Evolutionary conservation across 1,284 basidiomycete genomes (phyloP).

Genomic region (Tylopilus sp.): DNA sequence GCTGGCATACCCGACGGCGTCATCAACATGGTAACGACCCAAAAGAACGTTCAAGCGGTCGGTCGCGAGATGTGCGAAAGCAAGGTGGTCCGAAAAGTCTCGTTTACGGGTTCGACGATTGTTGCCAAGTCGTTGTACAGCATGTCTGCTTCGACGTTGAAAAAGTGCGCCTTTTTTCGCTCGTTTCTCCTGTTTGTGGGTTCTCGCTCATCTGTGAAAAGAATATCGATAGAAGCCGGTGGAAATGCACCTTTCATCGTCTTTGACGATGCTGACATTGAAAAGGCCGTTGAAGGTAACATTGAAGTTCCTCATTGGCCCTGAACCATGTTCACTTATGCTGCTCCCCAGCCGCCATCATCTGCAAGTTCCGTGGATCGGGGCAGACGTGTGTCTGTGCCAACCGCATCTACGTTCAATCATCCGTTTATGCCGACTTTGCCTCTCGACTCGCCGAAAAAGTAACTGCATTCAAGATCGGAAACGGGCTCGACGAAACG

Average conservation of each 20-base stretch:
- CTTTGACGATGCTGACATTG: slow-evolving; percentile 94
- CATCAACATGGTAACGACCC: slow-evolving; percentile 88
- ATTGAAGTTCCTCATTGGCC: background rate
- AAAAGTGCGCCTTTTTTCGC: slow-evolving; percentile 60
- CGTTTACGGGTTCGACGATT: slow-evolving; percentile 90
- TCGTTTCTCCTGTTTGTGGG: background rate
- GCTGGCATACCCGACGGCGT: slow-evolving; percentile 94
- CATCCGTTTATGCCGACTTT: slow-evolving; percentile 81
- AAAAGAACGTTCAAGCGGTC: slow-evolving; percentile 75
- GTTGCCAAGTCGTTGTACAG: slow-evolving; percentile 88
- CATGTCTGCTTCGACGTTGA: slow-evolving; percentile 81
- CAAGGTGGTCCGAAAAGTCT: slow-evolving; percentile 77
- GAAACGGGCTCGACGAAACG: slow-evolving; percentile 79
- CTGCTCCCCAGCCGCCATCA: slow-evolving; percentile 56
- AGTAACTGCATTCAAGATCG: slow-evolving; percentile 87
- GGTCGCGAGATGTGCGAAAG: slow-evolving; percentile 80
- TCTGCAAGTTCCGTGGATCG: slow-evolving; percentile 87
- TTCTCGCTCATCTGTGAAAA: slow-evolving; percentile 27
- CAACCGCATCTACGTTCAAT: slow-evolving; percentile 84
- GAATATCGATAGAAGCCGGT: slow-evolving; percentile 79
- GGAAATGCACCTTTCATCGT: slow-evolving; percentile 95
- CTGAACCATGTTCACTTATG: background rate
- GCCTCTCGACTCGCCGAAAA: slow-evolving; percentile 75
- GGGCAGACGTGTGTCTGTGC: slow-evolving; percentile 91
- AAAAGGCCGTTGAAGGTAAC: slow-evolving; percentile 82